Evolutionary conservation across 2,329 filamentous ascomycete species (phyloP).

Genomic region (Penicillium sumatraense): DNA sequence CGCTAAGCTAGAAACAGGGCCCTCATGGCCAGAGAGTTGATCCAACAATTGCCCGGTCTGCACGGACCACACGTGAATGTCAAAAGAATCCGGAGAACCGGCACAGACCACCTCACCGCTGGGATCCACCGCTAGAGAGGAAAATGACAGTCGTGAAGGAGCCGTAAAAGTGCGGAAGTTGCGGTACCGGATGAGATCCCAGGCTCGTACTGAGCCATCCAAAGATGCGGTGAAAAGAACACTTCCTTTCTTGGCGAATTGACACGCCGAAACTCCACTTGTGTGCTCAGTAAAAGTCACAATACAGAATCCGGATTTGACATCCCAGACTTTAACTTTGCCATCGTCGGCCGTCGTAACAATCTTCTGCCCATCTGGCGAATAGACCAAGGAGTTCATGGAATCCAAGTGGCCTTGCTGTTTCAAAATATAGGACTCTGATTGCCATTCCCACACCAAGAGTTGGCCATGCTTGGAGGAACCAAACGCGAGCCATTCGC

Average conservation of each 20-base stretch:
- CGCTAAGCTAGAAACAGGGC: constrained; percentile 83
- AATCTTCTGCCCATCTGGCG: constrained; percentile 89
- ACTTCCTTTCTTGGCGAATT: constrained; percentile 93
- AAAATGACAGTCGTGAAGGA: constrained; percentile 87
- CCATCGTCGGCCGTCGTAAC: constrained; percentile 95
- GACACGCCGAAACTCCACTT: constrained; percentile 86
- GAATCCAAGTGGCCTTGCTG: constrained; percentile 97
- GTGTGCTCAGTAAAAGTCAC: constrained; percentile 98
- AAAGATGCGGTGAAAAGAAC: constrained; percentile 94
- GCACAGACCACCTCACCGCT: constrained; percentile 96
- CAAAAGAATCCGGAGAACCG: constrained; percentile 92
- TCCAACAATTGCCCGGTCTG: constrained; percentile 96
- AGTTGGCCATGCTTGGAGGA: constrained; percentile 93
- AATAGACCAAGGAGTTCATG: constrained; percentile 91
- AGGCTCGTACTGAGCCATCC: constrained; percentile 91
- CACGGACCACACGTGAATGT: constrained; percentile 98
- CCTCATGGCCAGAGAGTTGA: constrained; percentile 88
- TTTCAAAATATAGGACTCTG: constrained; percentile 97
- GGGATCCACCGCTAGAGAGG: constrained; percentile 92
- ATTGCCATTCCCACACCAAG: constrained; percentile 99
- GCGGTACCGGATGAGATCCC: constrained; percentile 93
- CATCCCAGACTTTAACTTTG: constrained; percentile 98
- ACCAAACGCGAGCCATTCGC: constrained; percentile 96
- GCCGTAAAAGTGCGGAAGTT: constrained; percentile 98
- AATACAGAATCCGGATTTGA: constrained; percentile 94